Evolutionary conservation across 331 rosid genomes (phyloP), one percentile per base, ranked within the genome.

Genomic region (Acacia concinna): DNA sequence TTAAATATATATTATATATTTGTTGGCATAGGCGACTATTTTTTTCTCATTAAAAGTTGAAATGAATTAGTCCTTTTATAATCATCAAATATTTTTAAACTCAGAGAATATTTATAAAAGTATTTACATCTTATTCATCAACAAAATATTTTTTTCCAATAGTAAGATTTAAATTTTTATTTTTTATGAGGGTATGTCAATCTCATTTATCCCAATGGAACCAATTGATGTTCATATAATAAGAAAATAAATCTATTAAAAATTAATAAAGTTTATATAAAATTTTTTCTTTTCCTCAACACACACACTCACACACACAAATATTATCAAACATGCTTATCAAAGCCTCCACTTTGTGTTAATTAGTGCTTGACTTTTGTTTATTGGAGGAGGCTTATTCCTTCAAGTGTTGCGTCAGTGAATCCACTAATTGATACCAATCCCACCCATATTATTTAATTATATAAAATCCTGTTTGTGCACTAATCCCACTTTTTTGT

Each of bases 401-500:
- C 37, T 41, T 43, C 7, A 7, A 25, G 81, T 65, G 38, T 79
- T 74, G 73, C 87, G 81, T 69, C 69, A 81, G 84, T 84, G 83
- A 76, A 86, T 84, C 93, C 91, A 87, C 90, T 88, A 79, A 68
- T 75, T 68, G 81, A 78, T 65, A 77, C 85, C 80, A 81, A 71
- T 79, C 89, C 84, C 85, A 78, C 82, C 82, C 74, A 68, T 79
- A 68, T 68, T 81, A 30, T 80, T 80, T 84, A 86, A 78, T 83
- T 66, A 68, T 73, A 57, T 35, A 72, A 72, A 56, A 64, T 52
- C 74, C 78, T 71, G 54, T 82, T 73, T 37, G 28, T 64, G 86
- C 87, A 78, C 82, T 89, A 80, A 78, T 83, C 78, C 47, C 77
- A 21, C 49, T 81, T 51, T 71, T 70, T 52, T 27, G 31, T 27